Evolutionary conservation across 2,329 filamentous ascomycete species (phyloP).

Genomic region (Colletotrichum scovillei): DNA sequence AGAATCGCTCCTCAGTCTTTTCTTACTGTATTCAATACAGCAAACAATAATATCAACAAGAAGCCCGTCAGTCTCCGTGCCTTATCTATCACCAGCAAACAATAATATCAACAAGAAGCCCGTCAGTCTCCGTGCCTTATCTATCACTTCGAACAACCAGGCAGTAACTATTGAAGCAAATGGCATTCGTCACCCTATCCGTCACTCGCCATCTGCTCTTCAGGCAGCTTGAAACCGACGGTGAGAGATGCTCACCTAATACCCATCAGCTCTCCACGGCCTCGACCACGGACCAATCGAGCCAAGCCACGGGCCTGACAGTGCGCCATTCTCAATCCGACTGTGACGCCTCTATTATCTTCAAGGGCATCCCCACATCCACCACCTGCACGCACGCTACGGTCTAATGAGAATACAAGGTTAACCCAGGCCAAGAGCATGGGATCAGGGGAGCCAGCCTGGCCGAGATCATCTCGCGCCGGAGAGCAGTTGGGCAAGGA

Average conservation of each 20-base stretch:
- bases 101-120: neutral
- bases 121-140: neutral
- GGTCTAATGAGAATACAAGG: conserved; percentile 32
- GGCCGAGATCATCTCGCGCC: conserved; percentile 23
- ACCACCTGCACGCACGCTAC: conserved; percentile 31
- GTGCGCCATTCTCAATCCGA: neutral
- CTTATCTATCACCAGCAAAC: neutral
- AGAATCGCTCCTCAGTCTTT: neutral
- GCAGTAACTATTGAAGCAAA: conserved; percentile 12
- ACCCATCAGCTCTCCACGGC: neutral
- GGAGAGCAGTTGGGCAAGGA: neutral
- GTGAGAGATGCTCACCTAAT: conserved; percentile 16
- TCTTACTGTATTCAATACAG: neutral
- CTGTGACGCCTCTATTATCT: conserved; percentile 28
- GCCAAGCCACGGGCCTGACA: conserved; percentile 16
- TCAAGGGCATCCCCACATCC: conserved; percentile 32
- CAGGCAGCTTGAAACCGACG: conserved; percentile 32
- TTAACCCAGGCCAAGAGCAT: conserved; percentile 29
- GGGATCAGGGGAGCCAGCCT: conserved; percentile 30
- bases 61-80: neutral
- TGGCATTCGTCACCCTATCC: conserved; percentile 24
- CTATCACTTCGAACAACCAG: conserved; percentile 7
- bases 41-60: neutral
- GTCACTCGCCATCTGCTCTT: conserved; percentile 1
- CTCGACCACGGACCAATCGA: conserved; percentile 18